Base-by-base conservation (phyloP, 2,329 filamentous ascomycete genomes). In the Monosporascus sp. region DNA sequence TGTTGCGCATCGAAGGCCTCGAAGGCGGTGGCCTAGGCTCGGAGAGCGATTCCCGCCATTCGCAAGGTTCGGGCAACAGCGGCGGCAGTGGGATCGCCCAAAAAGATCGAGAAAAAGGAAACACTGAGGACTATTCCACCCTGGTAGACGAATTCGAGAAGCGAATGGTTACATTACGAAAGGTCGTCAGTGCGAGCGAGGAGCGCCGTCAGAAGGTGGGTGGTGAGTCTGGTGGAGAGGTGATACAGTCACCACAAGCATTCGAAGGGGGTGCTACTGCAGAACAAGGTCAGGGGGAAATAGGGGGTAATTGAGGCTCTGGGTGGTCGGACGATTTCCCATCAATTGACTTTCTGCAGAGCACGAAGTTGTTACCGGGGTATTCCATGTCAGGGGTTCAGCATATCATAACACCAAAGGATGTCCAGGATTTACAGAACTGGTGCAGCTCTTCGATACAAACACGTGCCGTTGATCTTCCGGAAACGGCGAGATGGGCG, bases 1-100 rank as follows among this genome's bases (percentile, higher is more conserved):
- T 89, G 80, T 69, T 89, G 46, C 76, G 74, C 54, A 80, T 90
- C 50, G 80, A 87, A 54, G 86, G 85, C 65, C 56, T 79, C 61
- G 66, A 72, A 52, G 59, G 67, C 54, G 63, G 66, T 40, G 62
- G 64, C 2, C 54, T 66, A 2, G 61, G 64, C 65, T 72, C 59
- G 64, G 72, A 71, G 53, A 68, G 70, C 47, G 73, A 74, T 34
- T 64, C 61, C 40, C 59, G 56, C 44, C 58, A 54, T 46, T 67
- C 58, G 55, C 63, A 53, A n/a, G 62, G 60, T 24, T 62, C 64
- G 7, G 61, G 61, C 22, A 66, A 63, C 7, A 53, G 60, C 20
- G 57, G 66, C 48, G 69, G 51, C 62, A 69, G 60, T 64, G 66
- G 49, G 53, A 71, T 55, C 54, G 67, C 49, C 20, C 59, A 64